These are phyloP conservation scores for Aspergillus steynii DNA, from an alignment of 495 filamentous ascomycete genomes.

Conservation along the genomic window DNA sequence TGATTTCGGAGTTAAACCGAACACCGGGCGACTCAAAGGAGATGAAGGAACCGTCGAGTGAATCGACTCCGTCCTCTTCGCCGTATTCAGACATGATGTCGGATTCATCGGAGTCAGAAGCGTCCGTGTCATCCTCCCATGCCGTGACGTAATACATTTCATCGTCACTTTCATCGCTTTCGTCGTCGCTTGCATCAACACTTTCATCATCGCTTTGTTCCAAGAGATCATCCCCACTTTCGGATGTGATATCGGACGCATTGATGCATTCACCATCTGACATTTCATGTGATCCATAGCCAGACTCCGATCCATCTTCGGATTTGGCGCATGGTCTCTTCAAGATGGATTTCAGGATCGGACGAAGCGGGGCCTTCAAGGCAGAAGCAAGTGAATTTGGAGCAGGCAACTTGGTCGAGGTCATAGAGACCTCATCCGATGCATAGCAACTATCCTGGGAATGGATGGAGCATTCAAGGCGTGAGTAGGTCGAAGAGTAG, in stretches of 20 bases:
- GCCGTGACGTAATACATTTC: constrained; percentile 37
- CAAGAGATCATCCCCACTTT: not conserved
- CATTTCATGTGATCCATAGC: constrained; percentile 37
- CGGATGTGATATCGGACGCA: not conserved
- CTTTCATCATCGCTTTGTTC: constrained; percentile 34
- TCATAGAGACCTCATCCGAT: constrained; percentile 45
- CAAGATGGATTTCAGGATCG: constrained; percentile 41
- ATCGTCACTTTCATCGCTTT: constrained; percentile 31
- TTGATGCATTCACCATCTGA: not conserved
- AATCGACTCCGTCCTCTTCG: constrained; percentile 36
- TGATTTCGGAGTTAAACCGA: constrained; percentile 38
- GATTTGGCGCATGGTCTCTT: constrained; percentile 36
- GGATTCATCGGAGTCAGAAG: constrained; percentile 10
- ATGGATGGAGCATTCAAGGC: constrained; percentile 40
- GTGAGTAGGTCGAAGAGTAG: constrained; percentile 42
- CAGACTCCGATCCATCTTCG: constrained; percentile 39
- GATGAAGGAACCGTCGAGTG: constrained; percentile 44
- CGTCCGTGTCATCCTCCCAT: constrained; percentile 30
- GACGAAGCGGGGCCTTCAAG: constrained; percentile 20
- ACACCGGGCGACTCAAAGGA: constrained; percentile 38
- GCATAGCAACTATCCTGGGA: constrained; percentile 50
- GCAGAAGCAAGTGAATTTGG: constrained; percentile 23
- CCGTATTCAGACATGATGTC: constrained; percentile 33
- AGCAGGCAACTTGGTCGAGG: constrained; percentile 32
- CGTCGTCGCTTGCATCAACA: constrained; percentile 31